Conservation (phyloP, 345 rosid genomes). For the Gossypium raimondii region DNA sequence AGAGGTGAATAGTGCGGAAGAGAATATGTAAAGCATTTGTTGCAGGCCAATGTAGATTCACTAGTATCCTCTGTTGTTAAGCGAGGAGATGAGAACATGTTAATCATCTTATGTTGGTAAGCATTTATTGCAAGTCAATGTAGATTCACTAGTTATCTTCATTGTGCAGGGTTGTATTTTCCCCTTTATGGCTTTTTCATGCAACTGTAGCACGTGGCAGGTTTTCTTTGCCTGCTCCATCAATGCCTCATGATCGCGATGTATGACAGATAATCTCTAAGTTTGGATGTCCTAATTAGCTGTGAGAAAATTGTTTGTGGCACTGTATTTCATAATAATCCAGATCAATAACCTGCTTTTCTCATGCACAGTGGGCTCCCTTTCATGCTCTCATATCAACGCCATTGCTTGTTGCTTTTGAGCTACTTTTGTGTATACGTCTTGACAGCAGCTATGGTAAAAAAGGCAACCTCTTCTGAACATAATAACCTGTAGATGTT, state of each 20-base stretch:
- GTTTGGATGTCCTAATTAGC: conserved; percentile 5
- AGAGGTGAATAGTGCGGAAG: not conserved
- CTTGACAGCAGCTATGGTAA: conserved; percentile 61
- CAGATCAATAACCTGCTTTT: not conserved
- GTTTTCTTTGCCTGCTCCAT: conserved; percentile 89
- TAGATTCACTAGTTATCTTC: conserved; percentile 1
- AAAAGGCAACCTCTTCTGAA: not conserved
- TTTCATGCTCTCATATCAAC: conserved; percentile 66
- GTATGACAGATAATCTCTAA: conserved; percentile 33
- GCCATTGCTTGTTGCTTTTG: conserved; percentile 82
- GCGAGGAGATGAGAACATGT: not conserved
- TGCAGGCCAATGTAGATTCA: not conserved
- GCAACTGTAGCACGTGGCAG: conserved; percentile 72
- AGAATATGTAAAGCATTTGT: not conserved
- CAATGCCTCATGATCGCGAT: conserved; percentile 74
- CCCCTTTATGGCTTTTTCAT: conserved; percentile 82
- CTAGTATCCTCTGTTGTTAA: conserved; percentile 45
- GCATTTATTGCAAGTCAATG: not conserved
- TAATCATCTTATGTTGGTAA: not conserved
- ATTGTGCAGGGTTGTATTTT: conserved; percentile 58
- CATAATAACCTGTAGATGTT: conserved; percentile 8
- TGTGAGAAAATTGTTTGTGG: not conserved
- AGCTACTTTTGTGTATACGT: conserved; percentile 71
- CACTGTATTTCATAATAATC: not conserved
- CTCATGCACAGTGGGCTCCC: conserved; percentile 85